Conservation (phyloP, 306 rosid genomes). For the Fagus sylvatica region DNA sequence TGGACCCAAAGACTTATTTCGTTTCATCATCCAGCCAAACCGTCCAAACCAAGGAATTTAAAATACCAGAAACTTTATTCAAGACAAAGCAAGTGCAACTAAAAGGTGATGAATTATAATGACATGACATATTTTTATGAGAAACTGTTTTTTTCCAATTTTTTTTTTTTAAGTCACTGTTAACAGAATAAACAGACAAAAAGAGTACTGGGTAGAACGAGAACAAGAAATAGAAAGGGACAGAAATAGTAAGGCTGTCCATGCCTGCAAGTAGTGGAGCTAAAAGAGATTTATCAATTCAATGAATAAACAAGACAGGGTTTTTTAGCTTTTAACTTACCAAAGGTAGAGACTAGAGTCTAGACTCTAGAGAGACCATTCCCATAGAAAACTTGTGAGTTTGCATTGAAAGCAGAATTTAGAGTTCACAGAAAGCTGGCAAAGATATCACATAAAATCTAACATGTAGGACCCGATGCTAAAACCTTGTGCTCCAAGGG, state of each 20-base stretch:
- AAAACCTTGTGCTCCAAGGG: slow-evolving; percentile 7
- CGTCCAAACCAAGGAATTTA: slow-evolving; percentile 18
- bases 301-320: not conserved
- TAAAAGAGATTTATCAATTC: slow-evolving; percentile 3
- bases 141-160: not conserved
- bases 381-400: not conserved
- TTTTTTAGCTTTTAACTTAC: slow-evolving; percentile 29
- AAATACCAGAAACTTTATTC: slow-evolving; percentile 24
- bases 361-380: not conserved
- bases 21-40: not conserved
- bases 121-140: slow-evolving; percentile 18
- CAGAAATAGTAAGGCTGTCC: slow-evolving; percentile 1
- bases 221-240: slow-evolving; percentile 2
- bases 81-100: slow-evolving; percentile 26
- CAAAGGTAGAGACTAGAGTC: not conserved
- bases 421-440: slow-evolving; percentile 23
- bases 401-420: slow-evolving; percentile 5
- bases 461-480: slow-evolving; percentile 28
- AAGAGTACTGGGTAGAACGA: slow-evolving; percentile 14
- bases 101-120: not conserved
- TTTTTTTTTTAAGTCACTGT: no score
- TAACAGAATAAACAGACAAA: not conserved
- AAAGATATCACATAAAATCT: slow-evolving; percentile 9
- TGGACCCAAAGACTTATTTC: slow-evolving; percentile 30
- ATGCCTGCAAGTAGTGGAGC: slow-evolving; percentile 17